phyloP scores from a whole-genome alignment of 768 basidiomycete species.

The Lactifluus volemus region DNA sequence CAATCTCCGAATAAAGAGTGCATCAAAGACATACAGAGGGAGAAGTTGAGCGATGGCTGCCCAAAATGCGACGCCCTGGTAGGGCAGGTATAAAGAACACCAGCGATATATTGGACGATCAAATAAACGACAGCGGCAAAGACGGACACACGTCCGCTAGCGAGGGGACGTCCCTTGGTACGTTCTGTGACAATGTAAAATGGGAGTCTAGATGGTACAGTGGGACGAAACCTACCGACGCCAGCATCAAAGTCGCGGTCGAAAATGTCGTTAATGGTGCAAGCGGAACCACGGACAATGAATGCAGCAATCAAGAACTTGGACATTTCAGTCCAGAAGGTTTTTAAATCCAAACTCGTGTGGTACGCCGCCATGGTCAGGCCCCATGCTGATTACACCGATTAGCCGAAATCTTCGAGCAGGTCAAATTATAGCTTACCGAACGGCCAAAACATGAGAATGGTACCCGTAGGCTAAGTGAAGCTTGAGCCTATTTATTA shows the following conservation, averaged over 20 bases:
- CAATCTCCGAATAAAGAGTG: background rate
- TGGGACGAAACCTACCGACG: constrained; percentile 26
- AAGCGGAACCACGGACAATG: constrained; percentile 21
- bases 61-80: constrained; percentile 15
- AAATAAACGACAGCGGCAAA: constrained; percentile 19
- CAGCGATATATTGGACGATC: constrained; percentile 16
- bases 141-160: constrained; percentile 20
- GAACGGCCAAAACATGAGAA: constrained; percentile 15
- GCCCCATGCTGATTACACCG: constrained; percentile 17
- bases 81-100: constrained; percentile 14
- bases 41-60: constrained; percentile 19
- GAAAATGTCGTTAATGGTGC: constrained; percentile 24
- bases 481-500: background rate
- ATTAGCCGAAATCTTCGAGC: background rate
- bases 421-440: background rate
- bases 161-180: constrained; percentile 15
- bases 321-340: constrained; percentile 10
- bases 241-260: constrained; percentile 27
- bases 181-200: constrained; percentile 1
- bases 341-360: constrained; percentile 7
- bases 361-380: constrained; percentile 20
- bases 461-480: constrained; percentile 15
- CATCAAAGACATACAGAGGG: constrained; percentile 10
- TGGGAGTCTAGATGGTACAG: background rate
- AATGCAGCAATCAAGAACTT: constrained; percentile 8